phyloP scores from a whole-genome alignment of 2,329 filamentous ascomycete species.

The Trichoderma sp. region DNA sequence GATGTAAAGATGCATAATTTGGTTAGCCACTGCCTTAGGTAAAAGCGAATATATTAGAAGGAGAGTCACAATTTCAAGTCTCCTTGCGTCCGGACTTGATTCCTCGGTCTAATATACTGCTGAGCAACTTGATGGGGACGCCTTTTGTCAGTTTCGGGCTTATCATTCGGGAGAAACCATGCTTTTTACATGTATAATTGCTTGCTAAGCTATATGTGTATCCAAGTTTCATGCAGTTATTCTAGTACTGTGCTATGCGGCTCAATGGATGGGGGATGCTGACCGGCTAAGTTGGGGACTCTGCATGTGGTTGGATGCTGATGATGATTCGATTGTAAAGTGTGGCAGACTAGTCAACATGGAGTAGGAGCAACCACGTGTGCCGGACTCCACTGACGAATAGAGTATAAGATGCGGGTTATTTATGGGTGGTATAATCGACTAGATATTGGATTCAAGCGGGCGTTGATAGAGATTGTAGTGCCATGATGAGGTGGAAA shows the following conservation, averaged over 20 bases:
- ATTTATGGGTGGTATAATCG: not conserved
- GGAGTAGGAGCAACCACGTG: not conserved
- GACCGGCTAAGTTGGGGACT: not conserved
- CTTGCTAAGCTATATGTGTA: not conserved
- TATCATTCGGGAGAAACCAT: not conserved
- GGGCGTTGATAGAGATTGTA: not conserved
- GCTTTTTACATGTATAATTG: not conserved
- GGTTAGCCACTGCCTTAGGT: accelerated
- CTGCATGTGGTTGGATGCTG: not conserved
- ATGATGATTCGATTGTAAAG: not conserved
- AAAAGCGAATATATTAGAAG: not conserved
- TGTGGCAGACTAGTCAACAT: not conserved
- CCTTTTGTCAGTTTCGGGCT: not conserved
- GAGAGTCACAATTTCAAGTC: not conserved
- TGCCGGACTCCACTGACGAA: not conserved
- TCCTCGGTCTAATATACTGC: not conserved
- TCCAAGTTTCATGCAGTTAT: not conserved
- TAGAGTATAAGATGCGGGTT: not conserved
- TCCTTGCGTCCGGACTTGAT: not conserved
- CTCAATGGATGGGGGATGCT: not conserved
- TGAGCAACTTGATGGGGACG: not conserved
- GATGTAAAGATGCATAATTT: not conserved
- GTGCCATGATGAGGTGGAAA: not conserved
- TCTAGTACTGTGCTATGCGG: not conserved
- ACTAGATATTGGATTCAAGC: not conserved